Conservation (phyloP, 176 grass and related monocot genomes). For the Urochloa ruziziensis region DNA sequence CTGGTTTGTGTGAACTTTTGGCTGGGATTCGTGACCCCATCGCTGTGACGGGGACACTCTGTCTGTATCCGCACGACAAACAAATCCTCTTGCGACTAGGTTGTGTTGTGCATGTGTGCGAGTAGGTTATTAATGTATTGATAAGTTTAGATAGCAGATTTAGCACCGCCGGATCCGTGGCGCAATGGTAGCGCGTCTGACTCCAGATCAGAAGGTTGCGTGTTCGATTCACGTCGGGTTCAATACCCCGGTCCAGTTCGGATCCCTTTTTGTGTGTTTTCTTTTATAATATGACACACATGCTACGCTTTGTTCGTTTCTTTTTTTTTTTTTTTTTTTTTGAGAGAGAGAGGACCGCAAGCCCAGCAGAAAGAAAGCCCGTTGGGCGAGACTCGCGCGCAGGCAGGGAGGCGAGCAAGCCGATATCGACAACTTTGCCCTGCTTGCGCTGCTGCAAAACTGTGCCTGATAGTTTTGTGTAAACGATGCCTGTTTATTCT, state of each 20-base stretch:
- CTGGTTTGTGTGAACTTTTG: slow-evolving; percentile 1
- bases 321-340: too few species aligned
- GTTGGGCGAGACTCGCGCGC: too few species aligned
- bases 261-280: background rate
- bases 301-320: too few species aligned
- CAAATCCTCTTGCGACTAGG: background rate
- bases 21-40: background rate
- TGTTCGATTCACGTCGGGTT: slow-evolving; percentile 98
- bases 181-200: slow-evolving; percentile 99
- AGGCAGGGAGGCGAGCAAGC: too few species aligned
- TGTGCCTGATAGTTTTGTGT: too few species aligned
- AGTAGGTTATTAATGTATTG: too few species aligned
- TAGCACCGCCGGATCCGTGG: slow-evolving; percentile 60
- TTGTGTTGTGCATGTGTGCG: background rate
- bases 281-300: too few species aligned
- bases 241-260: slow-evolving; percentile 31
- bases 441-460: too few species aligned
- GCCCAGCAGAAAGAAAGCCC: background rate
- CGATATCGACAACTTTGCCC: too few species aligned
- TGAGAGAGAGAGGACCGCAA: too few species aligned
- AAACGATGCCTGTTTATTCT: too few species aligned
- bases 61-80: background rate
- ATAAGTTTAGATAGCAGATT: too few species aligned
- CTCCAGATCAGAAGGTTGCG: slow-evolving; percentile 99
- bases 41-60: background rate